Evolutionary conservation across 2,329 filamentous ascomycete species (phyloP).

Genomic region (Fusarium falciforme): DNA sequence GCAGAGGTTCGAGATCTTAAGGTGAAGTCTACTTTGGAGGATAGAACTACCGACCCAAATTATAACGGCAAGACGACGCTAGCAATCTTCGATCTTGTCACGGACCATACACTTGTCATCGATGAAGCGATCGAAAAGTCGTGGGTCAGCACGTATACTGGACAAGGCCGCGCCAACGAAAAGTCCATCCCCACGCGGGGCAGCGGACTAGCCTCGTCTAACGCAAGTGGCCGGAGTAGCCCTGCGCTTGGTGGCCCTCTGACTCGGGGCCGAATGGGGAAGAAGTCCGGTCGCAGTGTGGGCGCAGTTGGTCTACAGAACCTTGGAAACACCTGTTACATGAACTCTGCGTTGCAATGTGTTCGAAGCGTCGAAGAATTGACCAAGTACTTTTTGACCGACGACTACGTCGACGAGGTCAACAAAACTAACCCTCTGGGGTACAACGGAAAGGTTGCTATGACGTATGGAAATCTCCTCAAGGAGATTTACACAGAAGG

Average conservation of each 20-base stretch:
- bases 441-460: conserved; percentile 88
- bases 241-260: conserved; percentile 69
- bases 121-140: conserved; percentile 78
- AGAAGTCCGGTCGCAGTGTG: conserved; percentile 74
- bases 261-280: conserved; percentile 78
- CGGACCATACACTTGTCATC: conserved; percentile 81
- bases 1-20: conserved; percentile 44
- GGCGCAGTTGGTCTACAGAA: conserved; percentile 90
- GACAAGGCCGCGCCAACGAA: conserved; percentile 47
- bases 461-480: conserved; percentile 81
- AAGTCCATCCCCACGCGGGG: conserved; percentile 51
- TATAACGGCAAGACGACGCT: conserved; percentile 81
- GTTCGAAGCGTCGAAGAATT: conserved; percentile 93
- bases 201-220: conserved; percentile 41
- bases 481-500: conserved; percentile 81
- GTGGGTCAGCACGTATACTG: conserved; percentile 65
- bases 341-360: conserved; percentile 98
- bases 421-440: conserved; percentile 88
- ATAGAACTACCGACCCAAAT: conserved; percentile 78
- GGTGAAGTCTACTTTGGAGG: conserved; percentile 52
- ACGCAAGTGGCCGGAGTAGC: conserved; percentile 74
- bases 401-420: conserved; percentile 81
- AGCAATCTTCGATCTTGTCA: conserved; percentile 73
- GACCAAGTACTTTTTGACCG: conserved; percentile 87
- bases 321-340: conserved; percentile 97